A percentile compares a stretch with the other conserved stretches of the same genome.
phyloP scores from a whole-genome alignment of 2,329 filamentous ascomycete species.

The Venturia aucupariae region DNA sequence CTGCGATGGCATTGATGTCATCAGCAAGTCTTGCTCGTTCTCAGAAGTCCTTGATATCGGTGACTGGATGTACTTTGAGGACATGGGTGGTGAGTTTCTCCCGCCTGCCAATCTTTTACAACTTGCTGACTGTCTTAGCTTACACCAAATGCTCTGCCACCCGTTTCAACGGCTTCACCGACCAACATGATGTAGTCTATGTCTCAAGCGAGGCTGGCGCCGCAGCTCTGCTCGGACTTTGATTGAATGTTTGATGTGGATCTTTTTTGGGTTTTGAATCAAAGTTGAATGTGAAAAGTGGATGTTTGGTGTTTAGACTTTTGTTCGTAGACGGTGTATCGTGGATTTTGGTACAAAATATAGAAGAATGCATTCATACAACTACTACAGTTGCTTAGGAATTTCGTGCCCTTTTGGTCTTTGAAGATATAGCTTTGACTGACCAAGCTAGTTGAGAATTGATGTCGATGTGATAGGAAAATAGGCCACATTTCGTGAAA shows the following conservation, averaged over 20 bases:
- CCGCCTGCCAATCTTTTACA: neutral
- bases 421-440: no score
- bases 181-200: constrained; percentile 87
- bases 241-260: neutral
- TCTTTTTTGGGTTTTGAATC: neutral
- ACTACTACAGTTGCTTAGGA: no score
- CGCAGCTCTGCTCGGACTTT: constrained; percentile 51
- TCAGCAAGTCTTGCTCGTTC: constrained; percentile 72
- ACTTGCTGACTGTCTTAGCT: constrained; percentile 28
- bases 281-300: neutral
- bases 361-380: neutral
- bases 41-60: constrained; percentile 74
- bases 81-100: constrained; percentile 59
- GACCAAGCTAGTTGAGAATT: no score
- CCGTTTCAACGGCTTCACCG: constrained; percentile 93
- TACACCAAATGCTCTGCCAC: constrained; percentile 98
- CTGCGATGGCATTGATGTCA: constrained; percentile 95
- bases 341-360: neutral
- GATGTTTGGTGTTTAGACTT: neutral
- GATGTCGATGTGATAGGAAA: no score
- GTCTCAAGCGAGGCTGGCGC: constrained; percentile 90
- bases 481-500: no score
- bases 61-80: constrained; percentile 97
- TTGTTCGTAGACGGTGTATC: neutral
- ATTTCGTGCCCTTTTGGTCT: no score